Evolutionary conservation across 2,329 filamentous ascomycete species (phyloP).

Genomic region (Didymella pinodella): DNA sequence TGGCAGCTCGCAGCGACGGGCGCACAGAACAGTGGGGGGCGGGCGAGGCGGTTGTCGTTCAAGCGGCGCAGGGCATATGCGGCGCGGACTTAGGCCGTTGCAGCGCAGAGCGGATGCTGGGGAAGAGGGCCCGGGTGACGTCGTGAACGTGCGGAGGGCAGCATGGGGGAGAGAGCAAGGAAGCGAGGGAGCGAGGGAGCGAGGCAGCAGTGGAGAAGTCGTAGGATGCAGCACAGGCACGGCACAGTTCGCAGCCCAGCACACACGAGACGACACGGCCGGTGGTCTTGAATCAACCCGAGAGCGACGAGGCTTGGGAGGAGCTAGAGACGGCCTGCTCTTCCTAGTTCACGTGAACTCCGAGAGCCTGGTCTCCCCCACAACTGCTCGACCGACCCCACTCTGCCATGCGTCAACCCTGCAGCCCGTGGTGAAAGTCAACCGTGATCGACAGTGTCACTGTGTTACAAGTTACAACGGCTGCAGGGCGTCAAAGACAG

Average conservation of each 20-base stretch:
- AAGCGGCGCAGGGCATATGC: constrained; percentile 25
- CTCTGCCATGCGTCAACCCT: constrained; percentile 15
- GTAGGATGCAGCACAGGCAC: constrained; percentile 7
- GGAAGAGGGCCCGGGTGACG: constrained; percentile 17
- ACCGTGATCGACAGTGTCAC: constrained; percentile 12
- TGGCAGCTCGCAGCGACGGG: constrained; percentile 23
- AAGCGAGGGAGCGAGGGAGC: constrained; percentile 10
- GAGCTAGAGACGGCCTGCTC: constrained; percentile 17
- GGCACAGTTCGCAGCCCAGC: constrained; percentile 19
- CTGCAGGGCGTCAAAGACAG: constrained; percentile 9
- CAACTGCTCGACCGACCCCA: constrained; percentile 11
- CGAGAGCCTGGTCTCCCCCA: constrained; percentile 20
- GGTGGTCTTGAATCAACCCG: constrained; percentile 22
- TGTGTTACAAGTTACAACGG: constrained; percentile 12
- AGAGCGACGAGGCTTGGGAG: constrained; percentile 15
- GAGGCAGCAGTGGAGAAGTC: constrained; percentile 13
- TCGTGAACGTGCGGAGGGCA: constrained; percentile 19
- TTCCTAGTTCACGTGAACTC: constrained; percentile 14
- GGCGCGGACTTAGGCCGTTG: constrained; percentile 15
- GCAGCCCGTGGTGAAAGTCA: constrained; percentile 15
- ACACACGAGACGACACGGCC: constrained; percentile 15
- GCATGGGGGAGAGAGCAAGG: constrained; percentile 17
- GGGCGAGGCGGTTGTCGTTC: constrained; percentile 22
- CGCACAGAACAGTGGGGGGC: constrained; percentile 24
- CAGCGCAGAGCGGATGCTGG: constrained; percentile 14